Evolutionary conservation across 1,284 basidiomycete species (phyloP).

Genomic region (Ceratobasidium sp.): DNA sequence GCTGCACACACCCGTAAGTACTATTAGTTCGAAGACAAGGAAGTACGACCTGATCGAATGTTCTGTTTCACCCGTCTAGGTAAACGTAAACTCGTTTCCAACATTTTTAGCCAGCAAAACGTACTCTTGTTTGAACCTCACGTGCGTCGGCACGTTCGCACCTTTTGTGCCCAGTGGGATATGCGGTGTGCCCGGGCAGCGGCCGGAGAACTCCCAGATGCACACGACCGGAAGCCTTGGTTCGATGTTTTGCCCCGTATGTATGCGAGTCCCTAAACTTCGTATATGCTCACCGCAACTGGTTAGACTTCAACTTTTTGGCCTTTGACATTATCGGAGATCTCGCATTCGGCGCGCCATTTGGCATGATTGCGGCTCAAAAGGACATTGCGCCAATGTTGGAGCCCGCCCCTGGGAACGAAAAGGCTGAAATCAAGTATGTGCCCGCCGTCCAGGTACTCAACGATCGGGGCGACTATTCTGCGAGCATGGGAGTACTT

Average conservation of each 20-base stretch:
- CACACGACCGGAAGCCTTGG: conserved; percentile 64
- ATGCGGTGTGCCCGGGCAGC: conserved; percentile 10
- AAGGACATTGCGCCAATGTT: conserved; percentile 75
- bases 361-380: conserved; percentile 84
- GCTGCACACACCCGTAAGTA: conserved; percentile 63
- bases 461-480: conserved; percentile 88
- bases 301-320: conserved; percentile 70
- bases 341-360: conserved; percentile 83
- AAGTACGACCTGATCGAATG: neutral
- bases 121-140: conserved; percentile 64
- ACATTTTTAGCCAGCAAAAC: conserved; percentile 86
- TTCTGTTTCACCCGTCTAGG: conserved; percentile 49
- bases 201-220: neutral
- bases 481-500: conserved; percentile 81
- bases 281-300: neutral
- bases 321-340: conserved; percentile 90
- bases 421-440: conserved; percentile 55
- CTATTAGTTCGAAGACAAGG: neutral
- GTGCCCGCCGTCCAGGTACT: conserved; percentile 86
- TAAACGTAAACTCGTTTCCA: conserved; percentile 87
- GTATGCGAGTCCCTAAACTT: conserved; percentile 43
- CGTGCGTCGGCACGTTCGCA: conserved; percentile 55
- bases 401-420: conserved; percentile 36
- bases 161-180: conserved; percentile 15
- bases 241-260: conserved; percentile 74